phyloP scores from a whole-genome alignment of 2,329 filamentous ascomycete genomes.

The Pyricularia pennisetigena region DNA sequence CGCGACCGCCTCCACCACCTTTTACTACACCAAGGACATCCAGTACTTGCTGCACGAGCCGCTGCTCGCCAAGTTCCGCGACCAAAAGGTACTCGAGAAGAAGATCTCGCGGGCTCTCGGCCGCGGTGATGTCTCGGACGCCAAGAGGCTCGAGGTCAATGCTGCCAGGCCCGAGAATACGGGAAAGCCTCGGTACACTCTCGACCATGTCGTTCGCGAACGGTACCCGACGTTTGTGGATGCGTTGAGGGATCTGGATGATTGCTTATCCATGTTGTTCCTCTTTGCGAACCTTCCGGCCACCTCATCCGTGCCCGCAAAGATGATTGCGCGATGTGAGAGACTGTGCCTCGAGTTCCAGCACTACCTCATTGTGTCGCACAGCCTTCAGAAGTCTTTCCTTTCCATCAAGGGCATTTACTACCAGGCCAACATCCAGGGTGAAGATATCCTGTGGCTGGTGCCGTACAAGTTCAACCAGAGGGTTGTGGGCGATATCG shows the following conservation, averaged over 20 bases:
- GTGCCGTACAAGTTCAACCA: slow-evolving; percentile 98
- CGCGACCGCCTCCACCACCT: slow-evolving; percentile 83
- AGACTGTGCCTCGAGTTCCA: slow-evolving; percentile 91
- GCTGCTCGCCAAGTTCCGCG: slow-evolving; percentile 85
- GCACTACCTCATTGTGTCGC: slow-evolving; percentile 89
- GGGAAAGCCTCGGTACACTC: slow-evolving; percentile 76
- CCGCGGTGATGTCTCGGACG: slow-evolving; percentile 82
- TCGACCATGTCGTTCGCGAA: slow-evolving; percentile 96
- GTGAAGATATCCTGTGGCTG: slow-evolving; percentile 93
- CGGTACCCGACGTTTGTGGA: slow-evolving; percentile 96
- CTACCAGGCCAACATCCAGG: slow-evolving; percentile 95
- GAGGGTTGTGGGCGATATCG: slow-evolving; percentile 83
- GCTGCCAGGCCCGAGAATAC: slow-evolving; percentile 84
- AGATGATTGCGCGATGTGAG: slow-evolving; percentile 94
- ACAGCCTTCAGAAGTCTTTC: slow-evolving; percentile 91
- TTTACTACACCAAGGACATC: slow-evolving; percentile 88
- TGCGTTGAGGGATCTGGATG: slow-evolving; percentile 87
- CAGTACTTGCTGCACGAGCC: slow-evolving; percentile 98
- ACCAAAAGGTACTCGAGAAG: slow-evolving; percentile 94
- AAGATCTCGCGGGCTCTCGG: slow-evolving; percentile 93
- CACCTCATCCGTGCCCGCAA: slow-evolving; percentile 78
- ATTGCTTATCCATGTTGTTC: slow-evolving; percentile 94
- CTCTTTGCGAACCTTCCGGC: slow-evolving; percentile 94
- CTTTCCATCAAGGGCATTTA: slow-evolving; percentile 99
- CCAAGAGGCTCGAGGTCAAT: slow-evolving; percentile 76